These are phyloP conservation scores for Tribonema minus DNA, from an alignment of 108 stramenopile species.

Conservation along the genomic window DNA sequence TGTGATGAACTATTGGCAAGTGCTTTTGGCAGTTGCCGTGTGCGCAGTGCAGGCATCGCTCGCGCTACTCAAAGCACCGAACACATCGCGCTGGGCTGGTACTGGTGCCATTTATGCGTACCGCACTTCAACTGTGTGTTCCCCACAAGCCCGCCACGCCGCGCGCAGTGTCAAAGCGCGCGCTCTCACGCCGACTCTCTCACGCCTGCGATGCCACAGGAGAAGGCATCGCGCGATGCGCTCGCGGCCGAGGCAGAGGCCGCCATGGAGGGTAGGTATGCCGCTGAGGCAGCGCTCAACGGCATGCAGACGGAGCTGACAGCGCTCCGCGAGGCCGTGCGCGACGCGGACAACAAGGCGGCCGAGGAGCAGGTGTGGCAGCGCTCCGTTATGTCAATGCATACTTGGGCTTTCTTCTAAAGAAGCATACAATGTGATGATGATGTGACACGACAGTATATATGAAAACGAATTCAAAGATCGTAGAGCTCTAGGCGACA, in stretches of 20 bases:
- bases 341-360: slow-evolving; percentile 10
- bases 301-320: slow-evolving; percentile 24
- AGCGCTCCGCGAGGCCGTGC: not conserved
- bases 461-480: too few species aligned
- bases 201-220: not conserved
- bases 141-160: not conserved
- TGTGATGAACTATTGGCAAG: not conserved
- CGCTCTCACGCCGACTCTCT: not conserved
- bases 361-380: slow-evolving; percentile 35
- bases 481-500: too few species aligned
- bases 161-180: not conserved
- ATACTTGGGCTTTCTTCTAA: too few species aligned
- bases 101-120: not conserved
- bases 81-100: not conserved
- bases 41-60: not conserved
- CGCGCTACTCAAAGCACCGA: not conserved
- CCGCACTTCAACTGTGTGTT: not conserved
- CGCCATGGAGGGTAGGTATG: too few species aligned
- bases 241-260: slow-evolving; percentile 9
- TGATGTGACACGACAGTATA: too few species aligned
- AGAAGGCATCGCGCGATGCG: not conserved
- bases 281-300: too few species aligned
- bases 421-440: too few species aligned
- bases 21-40: not conserved
- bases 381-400: too few species aligned